These are phyloP conservation scores for Chrysochromulina parva DNA, from an alignment of 78 protist species.

Conservation along the genomic window DNA sequence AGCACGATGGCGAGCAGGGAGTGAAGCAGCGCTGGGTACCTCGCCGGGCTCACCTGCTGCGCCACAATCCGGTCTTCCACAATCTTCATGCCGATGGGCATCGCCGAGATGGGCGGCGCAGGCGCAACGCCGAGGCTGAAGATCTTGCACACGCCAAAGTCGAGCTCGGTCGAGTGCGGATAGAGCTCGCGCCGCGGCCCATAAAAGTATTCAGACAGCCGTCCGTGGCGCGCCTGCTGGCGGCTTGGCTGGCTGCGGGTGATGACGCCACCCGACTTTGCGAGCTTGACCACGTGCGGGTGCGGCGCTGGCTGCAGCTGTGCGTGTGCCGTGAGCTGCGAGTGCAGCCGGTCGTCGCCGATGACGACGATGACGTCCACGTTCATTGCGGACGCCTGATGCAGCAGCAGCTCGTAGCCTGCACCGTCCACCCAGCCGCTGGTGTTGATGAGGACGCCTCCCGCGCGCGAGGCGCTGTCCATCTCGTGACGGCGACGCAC, in stretches of 20 bases:
- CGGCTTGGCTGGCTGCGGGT: neutral
- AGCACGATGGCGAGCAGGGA: neutral
- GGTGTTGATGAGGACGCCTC: conserved; percentile 74
- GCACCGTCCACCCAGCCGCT: conserved; percentile 84
- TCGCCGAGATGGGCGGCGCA: neutral
- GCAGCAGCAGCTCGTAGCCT: conserved; percentile 61
- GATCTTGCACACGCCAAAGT: neutral
- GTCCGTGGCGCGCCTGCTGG: neutral
- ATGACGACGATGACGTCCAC: neutral
- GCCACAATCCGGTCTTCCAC: neutral
- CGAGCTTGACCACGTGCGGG: neutral
- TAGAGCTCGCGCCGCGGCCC: neutral
- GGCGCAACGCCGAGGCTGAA: neutral
- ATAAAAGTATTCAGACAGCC: neutral
- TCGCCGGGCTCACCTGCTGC: no score
- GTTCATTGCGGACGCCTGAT: neutral
- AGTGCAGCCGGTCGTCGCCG: neutral
- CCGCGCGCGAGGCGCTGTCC: neutral
- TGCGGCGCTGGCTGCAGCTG: neutral
- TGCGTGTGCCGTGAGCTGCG: neutral
- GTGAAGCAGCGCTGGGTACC: neutral
- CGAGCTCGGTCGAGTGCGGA: neutral
- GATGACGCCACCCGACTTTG: neutral
- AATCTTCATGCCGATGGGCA: neutral
- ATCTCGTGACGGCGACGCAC: neutral